Evolutionary conservation across 306 rosid species (phyloP).

Genomic region (Fagus crenata): DNA sequence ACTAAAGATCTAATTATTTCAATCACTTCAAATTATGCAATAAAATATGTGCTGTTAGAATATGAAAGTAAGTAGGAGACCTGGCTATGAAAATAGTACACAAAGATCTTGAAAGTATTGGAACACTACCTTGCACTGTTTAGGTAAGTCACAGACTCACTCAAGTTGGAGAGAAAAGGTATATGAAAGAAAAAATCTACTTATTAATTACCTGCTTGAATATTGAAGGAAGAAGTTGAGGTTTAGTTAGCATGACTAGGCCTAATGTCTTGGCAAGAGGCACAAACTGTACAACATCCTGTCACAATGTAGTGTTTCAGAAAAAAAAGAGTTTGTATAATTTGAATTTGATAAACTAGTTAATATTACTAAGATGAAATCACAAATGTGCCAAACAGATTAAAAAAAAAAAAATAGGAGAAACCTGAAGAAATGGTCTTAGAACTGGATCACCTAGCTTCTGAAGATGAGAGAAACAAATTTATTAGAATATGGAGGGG

Average conservation of each 20-base stretch:
- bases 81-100: background rate
- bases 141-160: background rate
- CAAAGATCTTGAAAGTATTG: background rate
- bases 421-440: slow-evolving; percentile 90
- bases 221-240: slow-evolving; percentile 87
- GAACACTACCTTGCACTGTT: background rate
- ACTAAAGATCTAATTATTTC: background rate
- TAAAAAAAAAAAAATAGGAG: background rate
- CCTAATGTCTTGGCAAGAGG: slow-evolving; percentile 91
- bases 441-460: slow-evolving; percentile 93
- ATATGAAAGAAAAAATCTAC: background rate
- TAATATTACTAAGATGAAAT: slow-evolving; percentile 12
- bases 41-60: background rate
- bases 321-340: background rate
- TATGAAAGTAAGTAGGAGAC: background rate
- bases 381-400: background rate
- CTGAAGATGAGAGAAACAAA: slow-evolving; percentile 42
- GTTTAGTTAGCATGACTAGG: slow-evolving; percentile 77
- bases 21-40: background rate
- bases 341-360: background rate
- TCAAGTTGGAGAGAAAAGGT: background rate
- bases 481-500: slow-evolving; percentile 8
- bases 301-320: slow-evolving; percentile 26
- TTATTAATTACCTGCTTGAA: slow-evolving; percentile 73
- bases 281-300: slow-evolving; percentile 96